A percentile compares a stretch with the other conserved stretches of the same genome.
phyloP scores from a whole-genome alignment of 2,329 filamentous ascomycete species.

The Orbilia blumenaviensis region DNA sequence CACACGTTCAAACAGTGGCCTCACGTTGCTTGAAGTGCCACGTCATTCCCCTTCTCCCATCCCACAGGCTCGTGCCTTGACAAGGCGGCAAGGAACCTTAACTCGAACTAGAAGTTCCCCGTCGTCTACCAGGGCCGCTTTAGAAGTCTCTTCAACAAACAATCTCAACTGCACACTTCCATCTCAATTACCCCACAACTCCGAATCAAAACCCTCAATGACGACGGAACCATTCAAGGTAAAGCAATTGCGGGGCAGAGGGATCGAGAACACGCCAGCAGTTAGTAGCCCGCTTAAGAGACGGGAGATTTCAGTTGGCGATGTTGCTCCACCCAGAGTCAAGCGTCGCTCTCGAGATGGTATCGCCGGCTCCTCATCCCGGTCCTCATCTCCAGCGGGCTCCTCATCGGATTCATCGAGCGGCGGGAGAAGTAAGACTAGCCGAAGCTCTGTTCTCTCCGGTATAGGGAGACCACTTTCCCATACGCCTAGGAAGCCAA shows the following conservation, averaged over 20 bases:
- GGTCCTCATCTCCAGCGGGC: constrained; percentile 65
- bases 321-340: constrained; percentile 82
- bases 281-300: constrained; percentile 86
- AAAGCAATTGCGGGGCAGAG: constrained; percentile 65
- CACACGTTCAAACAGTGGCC: constrained; percentile 54
- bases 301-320: constrained; percentile 81
- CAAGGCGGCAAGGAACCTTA: constrained; percentile 54
- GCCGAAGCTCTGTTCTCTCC: constrained; percentile 66
- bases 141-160: constrained; percentile 56
- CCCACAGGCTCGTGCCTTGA: constrained; percentile 53
- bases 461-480: constrained; percentile 58
- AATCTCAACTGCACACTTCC: constrained; percentile 56
- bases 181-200: constrained; percentile 51
- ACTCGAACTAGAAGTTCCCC: constrained; percentile 55
- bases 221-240: constrained; percentile 62
- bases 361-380: constrained; percentile 68
- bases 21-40: constrained; percentile 54
- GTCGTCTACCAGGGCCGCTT: constrained; percentile 54
- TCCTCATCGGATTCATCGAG: constrained; percentile 63
- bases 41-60: constrained; percentile 55
- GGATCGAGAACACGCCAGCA: constrained; percentile 64
- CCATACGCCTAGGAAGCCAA: constrained; percentile 61
- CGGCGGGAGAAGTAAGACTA: constrained; percentile 61
- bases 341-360: constrained; percentile 86
- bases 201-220: constrained; percentile 62